Evolutionary conservation across 1,139 yeast genomes (phyloP).

Genomic region (Diutina siamensis): DNA sequence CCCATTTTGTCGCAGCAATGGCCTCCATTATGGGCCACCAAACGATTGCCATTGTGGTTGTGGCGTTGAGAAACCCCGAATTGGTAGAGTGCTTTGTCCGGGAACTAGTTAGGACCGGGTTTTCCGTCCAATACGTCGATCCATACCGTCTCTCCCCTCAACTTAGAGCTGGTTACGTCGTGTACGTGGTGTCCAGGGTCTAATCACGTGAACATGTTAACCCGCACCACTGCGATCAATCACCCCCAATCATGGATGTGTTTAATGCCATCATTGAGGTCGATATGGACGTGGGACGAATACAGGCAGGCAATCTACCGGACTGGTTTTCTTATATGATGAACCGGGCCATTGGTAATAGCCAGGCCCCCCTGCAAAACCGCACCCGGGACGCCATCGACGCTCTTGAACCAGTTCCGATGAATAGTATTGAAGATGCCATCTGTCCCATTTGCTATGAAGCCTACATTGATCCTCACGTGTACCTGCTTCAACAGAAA

Average conservation of each 20-base stretch:
- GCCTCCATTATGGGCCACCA: constrained; percentile 18
- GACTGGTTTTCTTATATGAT: constrained; percentile 29
- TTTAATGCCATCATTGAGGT: constrained; percentile 17
- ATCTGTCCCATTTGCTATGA: constrained; percentile 38
- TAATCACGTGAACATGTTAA: too few species aligned
- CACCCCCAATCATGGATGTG: constrained; percentile 6
- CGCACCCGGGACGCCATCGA: constrained; percentile 34
- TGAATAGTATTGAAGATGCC: constrained; percentile 12
- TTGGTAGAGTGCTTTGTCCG: constrained; percentile 38
- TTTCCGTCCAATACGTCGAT: neutral
- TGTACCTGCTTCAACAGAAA: neutral
- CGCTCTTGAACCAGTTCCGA: constrained; percentile 20
- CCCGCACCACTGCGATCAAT: neutral
- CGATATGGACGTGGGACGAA: constrained; percentile 17
- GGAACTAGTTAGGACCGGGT: constrained; percentile 11
- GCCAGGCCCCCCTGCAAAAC: constrained; percentile 17
- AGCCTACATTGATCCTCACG: constrained; percentile 10
- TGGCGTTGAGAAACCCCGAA: constrained; percentile 47
- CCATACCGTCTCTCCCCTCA: neutral
- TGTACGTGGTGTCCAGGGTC: too few species aligned
- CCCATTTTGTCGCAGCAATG: constrained; percentile 36
- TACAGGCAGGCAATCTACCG: constrained; percentile 17
- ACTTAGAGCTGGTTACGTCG: neutral
- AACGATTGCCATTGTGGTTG: constrained; percentile 33
- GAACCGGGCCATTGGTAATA: constrained; percentile 24